Evolutionary conservation across 305 asterid species (phyloP), one percentile per base, ranked within the genome.

Genomic region (Rubia occidens): DNA sequence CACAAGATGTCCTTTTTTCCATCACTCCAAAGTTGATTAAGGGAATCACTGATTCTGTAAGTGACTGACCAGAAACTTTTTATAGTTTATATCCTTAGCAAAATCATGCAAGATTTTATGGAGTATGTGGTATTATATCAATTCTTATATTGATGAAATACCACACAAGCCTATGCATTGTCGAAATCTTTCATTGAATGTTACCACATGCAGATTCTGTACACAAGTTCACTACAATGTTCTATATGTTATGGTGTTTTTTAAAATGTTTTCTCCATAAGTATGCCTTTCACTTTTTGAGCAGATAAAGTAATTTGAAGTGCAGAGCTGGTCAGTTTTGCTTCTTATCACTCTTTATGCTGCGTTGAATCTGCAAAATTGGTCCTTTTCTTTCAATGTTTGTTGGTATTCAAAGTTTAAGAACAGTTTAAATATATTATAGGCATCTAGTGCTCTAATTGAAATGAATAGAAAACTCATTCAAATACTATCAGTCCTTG

Each of bases 11-110:
- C 76, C 95, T 91, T 65, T 85, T 83, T 35, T 83, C 95, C 55
- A 80, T 89, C 69, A 84, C 96, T 11, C 99, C 99, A 9, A 91
- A 95, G 84, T 81, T 95, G 86, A 85, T 88, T 69, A 77, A 71
- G 68, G 99, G 99, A 79, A 91, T 95, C 72, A 83, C 87, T 61
- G 76, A 80, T 24, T 83, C 71, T 65, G 86, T 82, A 76, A 82
- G 86, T 78, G 63, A 14, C 62, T 64, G 40, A 64, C 49, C 68
- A 39, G 55, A 15, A 24, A 70, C 17, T 45, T 24, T 67, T 8
- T 45, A 40, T 35, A 9, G 9, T 9, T 47, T 11, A n/a, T 9
- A 51, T 67, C 21, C 47, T 18, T n/a, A 54, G 24, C 39, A 53
- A 20, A 8, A 11, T 14, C 26, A 11, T n/a, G 8, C 60, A 4